phyloP scores from a whole-genome alignment of 805 yeast genomes.

The Candida maesae region DNA sequence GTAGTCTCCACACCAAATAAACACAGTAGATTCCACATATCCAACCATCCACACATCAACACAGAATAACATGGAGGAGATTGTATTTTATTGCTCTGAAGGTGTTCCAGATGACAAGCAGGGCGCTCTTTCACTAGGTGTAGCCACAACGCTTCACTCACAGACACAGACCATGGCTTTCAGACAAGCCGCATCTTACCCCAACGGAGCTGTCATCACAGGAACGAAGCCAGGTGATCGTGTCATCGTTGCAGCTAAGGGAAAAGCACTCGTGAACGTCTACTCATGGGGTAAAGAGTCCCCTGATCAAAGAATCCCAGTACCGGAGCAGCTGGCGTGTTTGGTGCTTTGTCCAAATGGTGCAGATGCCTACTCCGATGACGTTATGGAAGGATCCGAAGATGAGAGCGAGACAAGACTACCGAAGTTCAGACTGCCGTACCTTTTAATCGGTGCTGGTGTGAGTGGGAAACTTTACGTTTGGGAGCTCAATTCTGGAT shows the following conservation, averaged over 20 bases:
- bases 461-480: slow-evolving; percentile 71
- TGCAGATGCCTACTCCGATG: slow-evolving; percentile 26
- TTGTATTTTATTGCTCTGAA: slow-evolving; percentile 42
- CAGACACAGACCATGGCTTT: slow-evolving; percentile 40
- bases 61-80: slow-evolving; percentile 60
- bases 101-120: slow-evolving; percentile 43
- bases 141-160: slow-evolving; percentile 40
- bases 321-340: slow-evolving; percentile 74
- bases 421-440: slow-evolving; percentile 49
- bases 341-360: slow-evolving; percentile 40
- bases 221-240: slow-evolving; percentile 34
- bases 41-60: not conserved
- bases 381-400: slow-evolving; percentile 16
- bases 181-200: slow-evolving; percentile 44
- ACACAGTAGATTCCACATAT: no score
- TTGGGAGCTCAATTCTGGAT: slow-evolving; percentile 84
- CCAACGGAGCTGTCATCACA: slow-evolving; percentile 48
- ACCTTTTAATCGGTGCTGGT: slow-evolving; percentile 72
- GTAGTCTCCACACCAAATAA: not conserved
- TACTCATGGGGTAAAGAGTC: slow-evolving; percentile 69
- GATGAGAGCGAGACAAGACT: slow-evolving; percentile 18
- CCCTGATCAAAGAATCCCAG: slow-evolving; percentile 73
- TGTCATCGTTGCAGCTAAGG: slow-evolving; percentile 59
- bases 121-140: slow-evolving; percentile 40
- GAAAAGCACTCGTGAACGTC: slow-evolving; percentile 70